A percentile compares a stretch with the other conserved stretches of the same genome.
Evolutionary conservation across 768 basidiomycete genomes (phyloP).

Genomic region (Tricholoma hemisulphureum): DNA sequence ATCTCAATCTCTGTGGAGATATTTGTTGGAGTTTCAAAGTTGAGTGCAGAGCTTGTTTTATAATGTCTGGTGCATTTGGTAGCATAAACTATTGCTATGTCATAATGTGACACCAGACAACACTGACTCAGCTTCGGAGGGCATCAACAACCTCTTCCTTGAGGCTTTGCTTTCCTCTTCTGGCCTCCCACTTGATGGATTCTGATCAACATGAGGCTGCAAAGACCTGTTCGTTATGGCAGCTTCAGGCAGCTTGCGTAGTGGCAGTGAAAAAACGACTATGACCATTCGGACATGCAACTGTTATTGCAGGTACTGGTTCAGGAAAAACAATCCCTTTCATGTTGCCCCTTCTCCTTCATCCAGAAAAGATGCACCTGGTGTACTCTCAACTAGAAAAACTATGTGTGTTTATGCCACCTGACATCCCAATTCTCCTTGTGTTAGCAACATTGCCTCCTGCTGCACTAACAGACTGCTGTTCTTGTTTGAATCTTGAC

Average conservation of each 20-base stretch:
- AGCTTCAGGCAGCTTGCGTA: too few species aligned
- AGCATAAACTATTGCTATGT: neutral
- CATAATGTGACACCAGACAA: neutral
- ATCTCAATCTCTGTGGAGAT: too few species aligned
- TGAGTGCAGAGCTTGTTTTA: neutral
- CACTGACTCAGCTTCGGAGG: neutral
- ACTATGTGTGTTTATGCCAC: neutral
- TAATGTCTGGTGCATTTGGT: neutral
- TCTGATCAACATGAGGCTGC: neutral
- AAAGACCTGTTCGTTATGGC: too few species aligned
- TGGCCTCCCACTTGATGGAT: neutral
- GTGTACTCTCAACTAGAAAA: neutral
- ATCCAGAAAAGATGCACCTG: neutral
- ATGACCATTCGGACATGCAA: too few species aligned
- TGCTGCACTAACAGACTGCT: neutral
- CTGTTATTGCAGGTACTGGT: too few species aligned
- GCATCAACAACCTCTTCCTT: neutral
- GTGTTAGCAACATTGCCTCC: neutral
- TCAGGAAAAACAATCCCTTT: neutral
- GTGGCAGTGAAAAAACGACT: too few species aligned
- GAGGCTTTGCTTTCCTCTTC: neutral
- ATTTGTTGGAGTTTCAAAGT: neutral
- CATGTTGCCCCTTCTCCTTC: neutral
- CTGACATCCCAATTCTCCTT: neutral
- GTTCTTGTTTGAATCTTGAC: neutral